These are phyloP conservation scores for Moniliophthora roreri DNA, from an alignment of 1,284 basidiomycete genomes.

Conservation along the genomic window DNA sequence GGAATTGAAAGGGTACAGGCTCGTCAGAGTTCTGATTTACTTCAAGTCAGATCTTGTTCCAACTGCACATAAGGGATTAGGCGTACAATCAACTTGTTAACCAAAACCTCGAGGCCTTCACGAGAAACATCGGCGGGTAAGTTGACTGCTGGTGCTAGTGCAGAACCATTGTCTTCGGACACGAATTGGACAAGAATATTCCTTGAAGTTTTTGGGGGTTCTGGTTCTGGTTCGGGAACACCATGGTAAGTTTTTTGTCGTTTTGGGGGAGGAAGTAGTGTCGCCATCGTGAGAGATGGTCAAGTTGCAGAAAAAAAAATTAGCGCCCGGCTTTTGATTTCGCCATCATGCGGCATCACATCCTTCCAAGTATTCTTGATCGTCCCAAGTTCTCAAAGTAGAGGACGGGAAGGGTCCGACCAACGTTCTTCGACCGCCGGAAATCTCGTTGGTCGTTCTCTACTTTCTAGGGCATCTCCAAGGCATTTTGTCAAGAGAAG, in stretches of 20 bases:
- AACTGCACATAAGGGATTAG: background rate
- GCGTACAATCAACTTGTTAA: slow-evolving; percentile 70
- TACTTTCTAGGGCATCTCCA: no score
- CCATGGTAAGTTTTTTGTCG: slow-evolving; percentile 81
- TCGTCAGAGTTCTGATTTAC: slow-evolving; percentile 51
- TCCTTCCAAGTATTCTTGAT: no score
- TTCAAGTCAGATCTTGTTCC: background rate
- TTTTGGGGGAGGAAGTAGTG: slow-evolving; percentile 83
- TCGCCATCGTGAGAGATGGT: slow-evolving; percentile 56
- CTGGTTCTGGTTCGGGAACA: slow-evolving; percentile 60
- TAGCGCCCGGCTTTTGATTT: no score
- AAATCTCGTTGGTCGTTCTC: no score
- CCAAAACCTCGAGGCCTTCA: slow-evolving; percentile 80
- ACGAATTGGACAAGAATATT: slow-evolving; percentile 90
- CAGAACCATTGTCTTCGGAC: slow-evolving; percentile 78
- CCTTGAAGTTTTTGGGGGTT: slow-evolving; percentile 51
- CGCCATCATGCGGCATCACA: no score
- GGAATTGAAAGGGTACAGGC: slow-evolving; percentile 87
- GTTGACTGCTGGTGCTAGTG: slow-evolving; percentile 84
- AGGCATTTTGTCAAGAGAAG: no score
- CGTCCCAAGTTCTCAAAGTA: no score
- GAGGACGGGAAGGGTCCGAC: no score
- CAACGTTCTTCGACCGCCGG: no score
- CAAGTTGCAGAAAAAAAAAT: no score
- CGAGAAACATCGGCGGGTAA: slow-evolving; percentile 86